Base-by-base conservation (phyloP, 768 basidiomycete species). In the Pleurotus sapidus region DNA sequence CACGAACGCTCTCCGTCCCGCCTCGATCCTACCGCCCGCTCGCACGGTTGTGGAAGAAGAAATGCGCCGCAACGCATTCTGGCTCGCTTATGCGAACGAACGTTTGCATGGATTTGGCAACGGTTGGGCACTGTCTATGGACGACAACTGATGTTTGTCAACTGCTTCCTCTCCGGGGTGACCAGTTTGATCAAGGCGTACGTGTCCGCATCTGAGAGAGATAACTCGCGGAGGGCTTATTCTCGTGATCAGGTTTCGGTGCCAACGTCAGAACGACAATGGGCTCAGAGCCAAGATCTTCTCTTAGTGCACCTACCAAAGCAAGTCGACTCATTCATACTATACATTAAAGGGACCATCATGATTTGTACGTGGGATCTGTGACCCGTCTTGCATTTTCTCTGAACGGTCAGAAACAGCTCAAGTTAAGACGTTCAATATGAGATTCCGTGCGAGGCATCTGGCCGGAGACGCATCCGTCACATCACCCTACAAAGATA, bases 71-170 rank as follows among this genome's bases (percentile, higher is more conserved):
- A 91, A 91, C 62, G 76, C 82, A 1, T 89, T 90, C 63, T 92
- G 89, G 84, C 64, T 88, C 46, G 84, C 87, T 7, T 91, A 90
- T 66, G 77, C 84, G 5, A 74, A 78, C 46, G 89, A 91, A 61
- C 82, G 89, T 24, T 79, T 85, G 59, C 81, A 84, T 56, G 84
- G 87, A 4, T 80, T 79, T 59, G 82, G 83, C 30, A 89, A 88
- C 62, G 86, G 84, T 17, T 91, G 88, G 83, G 84, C 89, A 0
- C 74, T 84, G 58, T 79, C 78, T 57, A 71, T 91, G 8, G 90
- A 91, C 60, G 89, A 92, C 65, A 78, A 84, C 59, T n/a, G 89
- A 90, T 63, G 77, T 92, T 17, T 84, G 84, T 18, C 89, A 91
- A 58, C 68, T 89, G 17, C 75, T 91, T 23, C 88, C 89, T 1